phyloP scores from a whole-genome alignment of 108 stramenopile species.

The Fragilariopsis cylindrus region DNA sequence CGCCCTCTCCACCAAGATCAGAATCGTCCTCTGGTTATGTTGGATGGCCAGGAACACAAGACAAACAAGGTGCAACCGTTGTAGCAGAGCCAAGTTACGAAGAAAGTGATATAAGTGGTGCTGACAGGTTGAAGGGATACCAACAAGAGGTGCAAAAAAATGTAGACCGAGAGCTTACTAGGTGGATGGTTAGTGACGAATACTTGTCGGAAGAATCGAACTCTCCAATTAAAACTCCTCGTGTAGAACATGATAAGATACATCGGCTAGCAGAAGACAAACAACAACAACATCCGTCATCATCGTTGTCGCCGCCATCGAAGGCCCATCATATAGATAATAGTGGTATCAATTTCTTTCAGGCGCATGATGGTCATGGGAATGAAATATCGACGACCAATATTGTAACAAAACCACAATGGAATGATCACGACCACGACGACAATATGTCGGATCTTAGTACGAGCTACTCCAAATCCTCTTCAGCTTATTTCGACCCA shows the following conservation, averaged over 20 bases:
- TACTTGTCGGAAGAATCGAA: background rate
- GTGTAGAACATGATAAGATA: background rate
- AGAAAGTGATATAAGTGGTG: conserved; percentile 38
- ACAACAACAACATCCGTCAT: background rate
- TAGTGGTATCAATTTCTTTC: background rate
- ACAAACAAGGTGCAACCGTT: conserved; percentile 52
- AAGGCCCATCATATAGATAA: background rate
- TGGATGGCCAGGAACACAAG: conserved; percentile 83
- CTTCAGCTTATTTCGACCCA: conserved; percentile 50
- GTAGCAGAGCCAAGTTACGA: conserved; percentile 61
- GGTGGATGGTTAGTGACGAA: background rate
- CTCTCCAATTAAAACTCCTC: background rate
- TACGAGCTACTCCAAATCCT: conserved; percentile 45
- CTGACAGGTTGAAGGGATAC: background rate
- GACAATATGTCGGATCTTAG: conserved; percentile 24
- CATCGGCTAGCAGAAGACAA: background rate
- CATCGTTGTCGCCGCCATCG: background rate
- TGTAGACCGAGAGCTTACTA: background rate
- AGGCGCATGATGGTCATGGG: background rate
- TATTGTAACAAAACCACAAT: background rate
- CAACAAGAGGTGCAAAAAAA: conserved; percentile 14
- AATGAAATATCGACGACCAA: too few relatives aligned
- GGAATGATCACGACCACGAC: conserved; percentile 6
- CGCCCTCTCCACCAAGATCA: conserved; percentile 28
- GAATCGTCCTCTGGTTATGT: conserved; percentile 43